Conservation (phyloP, 148 eudicot genomes). For the Dysphania ambrosioides region DNA sequence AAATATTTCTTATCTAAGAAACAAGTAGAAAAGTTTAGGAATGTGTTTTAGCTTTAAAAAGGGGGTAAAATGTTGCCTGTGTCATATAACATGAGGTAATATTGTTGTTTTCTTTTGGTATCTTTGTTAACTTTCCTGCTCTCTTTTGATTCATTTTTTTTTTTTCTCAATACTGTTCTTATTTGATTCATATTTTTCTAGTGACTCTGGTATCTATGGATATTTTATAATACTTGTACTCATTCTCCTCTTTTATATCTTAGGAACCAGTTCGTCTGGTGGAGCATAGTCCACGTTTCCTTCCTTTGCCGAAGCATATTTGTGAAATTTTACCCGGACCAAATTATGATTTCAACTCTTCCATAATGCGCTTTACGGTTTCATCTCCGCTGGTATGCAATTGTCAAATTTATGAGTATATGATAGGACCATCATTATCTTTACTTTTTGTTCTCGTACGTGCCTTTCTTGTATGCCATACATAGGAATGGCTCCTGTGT, state of each 20-base stretch:
- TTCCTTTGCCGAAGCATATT: conserved; percentile 78
- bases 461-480: not conserved
- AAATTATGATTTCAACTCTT: conserved; percentile 81
- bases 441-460: not conserved
- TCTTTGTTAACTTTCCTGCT: not conserved
- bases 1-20: not conserved
- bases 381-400: conserved; percentile 87
- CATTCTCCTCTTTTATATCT: conserved; percentile 7
- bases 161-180: not conserved
- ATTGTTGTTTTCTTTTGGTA: not conserved
- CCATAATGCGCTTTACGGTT: conserved; percentile 75
- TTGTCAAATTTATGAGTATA: conserved; percentile 10
- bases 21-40: not conserved
- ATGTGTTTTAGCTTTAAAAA: no score
- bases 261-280: conserved; percentile 63
- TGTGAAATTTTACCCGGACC: conserved; percentile 83
- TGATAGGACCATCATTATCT: not conserved
- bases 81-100: no score
- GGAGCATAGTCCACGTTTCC: conserved; percentile 55
- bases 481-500: no score
- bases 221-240: not conserved
- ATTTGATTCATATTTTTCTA: no score
- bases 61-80: not conserved
- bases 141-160: not conserved
- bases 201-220: not conserved